These are phyloP conservation scores for Mortierella sp. DNA, from an alignment of 371 early-diverging fungal genomes.

Conservation along the genomic window DNA sequence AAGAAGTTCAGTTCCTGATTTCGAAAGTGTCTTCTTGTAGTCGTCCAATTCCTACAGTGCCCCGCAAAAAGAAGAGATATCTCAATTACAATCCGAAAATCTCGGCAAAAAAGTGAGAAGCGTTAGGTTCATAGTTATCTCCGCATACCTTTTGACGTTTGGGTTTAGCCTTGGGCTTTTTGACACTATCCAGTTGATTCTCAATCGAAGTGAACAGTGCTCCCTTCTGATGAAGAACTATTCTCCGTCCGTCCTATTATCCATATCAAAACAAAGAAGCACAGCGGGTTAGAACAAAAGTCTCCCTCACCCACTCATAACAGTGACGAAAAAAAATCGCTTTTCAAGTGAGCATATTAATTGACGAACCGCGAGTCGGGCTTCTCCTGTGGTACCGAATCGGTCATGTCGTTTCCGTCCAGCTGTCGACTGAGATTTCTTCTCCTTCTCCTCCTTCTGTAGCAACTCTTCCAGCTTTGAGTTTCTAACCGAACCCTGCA, in stretches of 20 bases:
- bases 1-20: slow-evolving; percentile 19
- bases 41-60: slow-evolving; percentile 45
- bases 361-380: background rate
- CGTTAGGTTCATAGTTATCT: background rate
- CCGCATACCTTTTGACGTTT: slow-evolving; percentile 32
- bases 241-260: slow-evolving; percentile 41
- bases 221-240: slow-evolving; percentile 49
- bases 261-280: background rate
- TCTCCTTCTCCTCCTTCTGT: slow-evolving; percentile 40
- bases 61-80: background rate
- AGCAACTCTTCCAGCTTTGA: slow-evolving; percentile 39
- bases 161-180: slow-evolving; percentile 34
- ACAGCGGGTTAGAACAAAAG: background rate
- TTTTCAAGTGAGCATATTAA: too few species aligned
- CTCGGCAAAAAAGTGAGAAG: background rate
- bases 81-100: background rate
- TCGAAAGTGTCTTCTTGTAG: slow-evolving; percentile 34
- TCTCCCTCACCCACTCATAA: too few species aligned
- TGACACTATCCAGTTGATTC: slow-evolving; percentile 41
- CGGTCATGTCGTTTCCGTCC: slow-evolving; percentile 52
- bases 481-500: slow-evolving; percentile 29
- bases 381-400: slow-evolving; percentile 51
- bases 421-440: slow-evolving; percentile 22
- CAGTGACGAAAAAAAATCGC: too few species aligned
- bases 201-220: slow-evolving; percentile 49